Base-by-base conservation (phyloP, 371 early-diverging fungal species). In the Smittium mucronatum region DNA sequence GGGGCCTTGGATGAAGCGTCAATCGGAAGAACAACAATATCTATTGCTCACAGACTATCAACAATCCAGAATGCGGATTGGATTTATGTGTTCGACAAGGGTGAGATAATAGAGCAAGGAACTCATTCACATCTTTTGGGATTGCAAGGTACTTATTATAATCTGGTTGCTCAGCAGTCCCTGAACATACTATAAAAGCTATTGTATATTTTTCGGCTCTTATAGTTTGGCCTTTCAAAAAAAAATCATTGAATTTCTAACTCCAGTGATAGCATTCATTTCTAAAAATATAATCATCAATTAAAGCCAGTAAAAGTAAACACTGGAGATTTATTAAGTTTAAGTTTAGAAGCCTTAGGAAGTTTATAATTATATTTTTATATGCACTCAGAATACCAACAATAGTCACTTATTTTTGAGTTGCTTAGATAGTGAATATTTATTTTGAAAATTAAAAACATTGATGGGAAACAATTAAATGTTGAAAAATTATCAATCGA, bases 1-100 rank as follows among this genome's bases (percentile, higher is more conserved):
- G 84, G 84, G 57, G 96, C 94, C 0, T 77, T 98, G 33, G 94
- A 94, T 69, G 80, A 76, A 29, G 94, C 94, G 2, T 67, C 89
- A 30, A 73, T 76, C 35, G 83, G 87, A 60, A 83, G 95, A 36
- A 94, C 95, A 1, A 94, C 89, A 0, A 81, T 89, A 28, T 83
- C 84, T 15, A 85, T 89, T 79, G 88, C 89, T 2, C 86, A 85
- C 76, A 78, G 89, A 63, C 77, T 94, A 36, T 85, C 89, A 32
- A 89, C 89, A 33, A 89, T 90, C 69, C 83, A 83, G 70, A 78
- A 78, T 60, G 78, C 78, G n/a, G 78, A 78, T 58, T 30, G 32
- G 31, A 78, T 77, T 34, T 64, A 72, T 35, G 89, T 90, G 1
- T 83, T 91, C 70, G 86, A 89, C 69, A 76, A 87, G 30, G 94